These are phyloP conservation scores for Nakazawaea ambrosiae DNA, from an alignment of 805 yeast genomes.

Conservation along the genomic window DNA sequence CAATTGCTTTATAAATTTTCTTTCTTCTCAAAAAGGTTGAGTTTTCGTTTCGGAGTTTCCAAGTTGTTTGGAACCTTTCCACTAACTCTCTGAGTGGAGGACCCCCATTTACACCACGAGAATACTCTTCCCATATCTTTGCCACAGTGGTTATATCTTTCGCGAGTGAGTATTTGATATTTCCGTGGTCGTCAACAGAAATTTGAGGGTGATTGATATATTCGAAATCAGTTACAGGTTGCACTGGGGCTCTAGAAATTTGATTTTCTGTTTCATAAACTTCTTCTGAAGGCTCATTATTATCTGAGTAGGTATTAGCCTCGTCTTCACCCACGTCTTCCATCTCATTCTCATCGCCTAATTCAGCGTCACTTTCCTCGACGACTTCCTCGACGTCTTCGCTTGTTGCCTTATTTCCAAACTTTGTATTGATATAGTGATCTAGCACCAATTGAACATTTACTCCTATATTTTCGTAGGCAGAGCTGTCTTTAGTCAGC, in stretches of 20 bases:
- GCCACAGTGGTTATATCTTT: constrained; percentile 22
- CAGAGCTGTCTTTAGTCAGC: not conserved
- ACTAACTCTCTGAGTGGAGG: constrained; percentile 28
- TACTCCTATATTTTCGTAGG: not conserved
- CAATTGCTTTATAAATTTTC: constrained; percentile 30
- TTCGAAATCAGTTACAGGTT: not conserved
- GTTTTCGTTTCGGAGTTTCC: constrained; percentile 31
- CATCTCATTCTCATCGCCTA: not conserved
- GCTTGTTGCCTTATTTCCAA: not conserved
- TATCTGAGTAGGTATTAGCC: not conserved
- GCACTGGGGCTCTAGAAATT: not conserved
- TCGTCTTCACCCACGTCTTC: constrained; percentile 2
- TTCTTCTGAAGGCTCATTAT: not conserved
- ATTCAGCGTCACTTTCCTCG: not conserved
- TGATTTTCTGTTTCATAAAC: not conserved
- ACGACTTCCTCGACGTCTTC: not conserved
- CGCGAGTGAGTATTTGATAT: constrained; percentile 17
- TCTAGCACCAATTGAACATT: constrained; percentile 10
- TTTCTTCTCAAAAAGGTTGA: constrained; percentile 29
- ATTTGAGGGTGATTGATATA: constrained; percentile 9
- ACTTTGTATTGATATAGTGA: constrained; percentile 6
- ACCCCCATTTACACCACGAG: constrained; percentile 28
- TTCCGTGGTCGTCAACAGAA: not conserved
- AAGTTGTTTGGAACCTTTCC: constrained; percentile 25
- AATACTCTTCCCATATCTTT: constrained; percentile 32